Base-by-base conservation (phyloP, 108 stramenopile genomes). In the Nitzschia sp. region DNA sequence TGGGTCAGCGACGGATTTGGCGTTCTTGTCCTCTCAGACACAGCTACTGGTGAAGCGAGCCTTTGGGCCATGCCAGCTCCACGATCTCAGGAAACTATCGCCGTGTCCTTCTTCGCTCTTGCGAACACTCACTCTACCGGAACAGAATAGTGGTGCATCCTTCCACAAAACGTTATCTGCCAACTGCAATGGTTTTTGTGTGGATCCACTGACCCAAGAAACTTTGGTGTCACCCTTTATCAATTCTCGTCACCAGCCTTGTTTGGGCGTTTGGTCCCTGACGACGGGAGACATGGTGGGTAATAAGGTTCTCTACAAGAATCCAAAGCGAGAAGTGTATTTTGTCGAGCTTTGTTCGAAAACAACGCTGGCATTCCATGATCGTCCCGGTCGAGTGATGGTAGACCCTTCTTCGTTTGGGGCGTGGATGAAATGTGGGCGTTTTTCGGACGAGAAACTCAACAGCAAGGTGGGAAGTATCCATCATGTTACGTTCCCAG, bases 401-500 rank as follows among this genome's bases (percentile, higher is more conserved):
- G 36, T 29, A 8, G 41, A 55, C 22, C 36, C 45, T 6, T 50
- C 35, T 17, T 27, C 32, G 1, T 74, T 66, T 74, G 64, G 58
- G 5, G 73, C 56, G 36, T 74, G 73, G 73, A 22, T 66, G 28
- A 74, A 74, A 65, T 74, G 73, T 53, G 73, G 73, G 11, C 41
- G 54, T 0, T 45, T 66, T 27, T 58, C 73, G 4, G 57, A 45
- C 8, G 16, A 45, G 27, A 48, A 45, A n/a, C 11, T 66, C 5
- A 22, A 28, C 31, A 34, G 55, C 28, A 66, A 60, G 52, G 58
- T 47, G 0, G 65, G 65, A 28, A 74, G 65, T 28, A 33, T 74
- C 13, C 65, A 74, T 25, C 66, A 66, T 54, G 1, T 66, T 3
- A 16, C 33, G 1, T 38, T 66, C 13, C 66, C 66, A 3, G 66